Base-by-base conservation (phyloP, 2,329 filamentous ascomycete genomes). In the Exophiala dermatitidis region DNA sequence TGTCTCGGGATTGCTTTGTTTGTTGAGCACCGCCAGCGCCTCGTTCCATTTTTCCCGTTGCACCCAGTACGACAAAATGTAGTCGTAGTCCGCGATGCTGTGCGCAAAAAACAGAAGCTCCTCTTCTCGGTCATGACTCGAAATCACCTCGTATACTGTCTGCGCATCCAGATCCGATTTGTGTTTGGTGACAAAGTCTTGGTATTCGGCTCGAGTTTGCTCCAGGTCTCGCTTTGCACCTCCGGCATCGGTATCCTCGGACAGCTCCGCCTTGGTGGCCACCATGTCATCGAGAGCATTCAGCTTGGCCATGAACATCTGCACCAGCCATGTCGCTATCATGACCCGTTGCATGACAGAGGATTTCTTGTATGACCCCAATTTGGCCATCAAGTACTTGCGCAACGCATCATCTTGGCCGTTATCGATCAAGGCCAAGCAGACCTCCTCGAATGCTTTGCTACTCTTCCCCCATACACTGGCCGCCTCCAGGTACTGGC, bases 251-350 rank as follows among this genome's bases (percentile, higher is more conserved):
- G 84, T 74, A 33, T 80, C 82, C 58, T 90, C 88, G 0, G 83
- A 80, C 26, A 91, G 72, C 67, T 95, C 90, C 0, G 89, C 88
- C 64, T 88, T 87, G 0, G 90, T 94, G 37, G 90, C 86, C 59
- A 97, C 91, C 2, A 87, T 90, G 69, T 98, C 93, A 65, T 98
- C 93, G 2, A 98, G 77, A 2, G 87, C 85, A 67, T 98, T 96
- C 40, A 98, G 78, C 70, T 95, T 96, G 3, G 90, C 88, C 90
- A 98, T 98, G 70, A 91, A 98, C 1, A 97, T 79, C 69, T 98
- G 93, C 6, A 96, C 78, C 41, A 98, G 79, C 93, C 93, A 98
- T 61, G 86, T 90, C 1, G 91, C 88, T 60, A 97, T 84, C 89
- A 98, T 95, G 60, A 88, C 86, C 54, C 91, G 79, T 70, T 98